Percentiles rank a stretch among this genome's conserved stretches.
These are phyloP conservation scores for Carpinus fangiana DNA, from an alignment of 306 rosid genomes.

Conservation along the genomic window DNA sequence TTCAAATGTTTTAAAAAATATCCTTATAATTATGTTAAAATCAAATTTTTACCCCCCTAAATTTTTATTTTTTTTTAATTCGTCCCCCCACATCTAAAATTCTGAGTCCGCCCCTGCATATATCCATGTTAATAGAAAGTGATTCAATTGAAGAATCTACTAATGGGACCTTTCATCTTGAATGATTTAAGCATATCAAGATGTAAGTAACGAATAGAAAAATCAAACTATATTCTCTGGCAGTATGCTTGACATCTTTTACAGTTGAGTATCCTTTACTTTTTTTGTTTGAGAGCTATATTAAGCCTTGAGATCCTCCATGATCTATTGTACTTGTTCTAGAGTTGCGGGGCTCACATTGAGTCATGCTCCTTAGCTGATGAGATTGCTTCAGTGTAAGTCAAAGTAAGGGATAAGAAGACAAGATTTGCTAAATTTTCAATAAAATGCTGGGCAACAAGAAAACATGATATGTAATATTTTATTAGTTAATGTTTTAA, in stretches of 20 bases:
- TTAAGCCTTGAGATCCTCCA: not conserved
- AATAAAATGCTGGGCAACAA: not conserved
- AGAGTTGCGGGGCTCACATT: not conserved
- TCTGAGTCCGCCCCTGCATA: too few relatives aligned
- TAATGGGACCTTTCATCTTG: not conserved
- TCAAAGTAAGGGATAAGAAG: too few relatives aligned
- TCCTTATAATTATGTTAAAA: too few relatives aligned
- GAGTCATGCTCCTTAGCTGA: not conserved
- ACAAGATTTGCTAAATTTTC: too few relatives aligned
- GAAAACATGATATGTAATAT: not conserved
- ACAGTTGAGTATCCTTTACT: not conserved
- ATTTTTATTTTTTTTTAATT: too few relatives aligned
- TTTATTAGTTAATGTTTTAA: too few relatives aligned
- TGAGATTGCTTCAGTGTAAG: too few relatives aligned
- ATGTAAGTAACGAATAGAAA: not conserved
- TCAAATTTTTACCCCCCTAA: too few relatives aligned
- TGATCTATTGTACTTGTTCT: conserved; percentile 2
- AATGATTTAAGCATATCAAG: not conserved
- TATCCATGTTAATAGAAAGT: not conserved
- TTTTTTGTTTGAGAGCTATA: not conserved
- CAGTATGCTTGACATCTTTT: not conserved
- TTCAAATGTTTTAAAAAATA: too few relatives aligned
- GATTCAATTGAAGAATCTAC: not conserved
- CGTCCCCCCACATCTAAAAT: too few relatives aligned
- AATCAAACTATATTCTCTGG: not conserved